These are phyloP conservation scores for Emergomyces pasteurianus DNA, from an alignment of 2,329 filamentous ascomycete genomes.

Conservation along the genomic window DNA sequence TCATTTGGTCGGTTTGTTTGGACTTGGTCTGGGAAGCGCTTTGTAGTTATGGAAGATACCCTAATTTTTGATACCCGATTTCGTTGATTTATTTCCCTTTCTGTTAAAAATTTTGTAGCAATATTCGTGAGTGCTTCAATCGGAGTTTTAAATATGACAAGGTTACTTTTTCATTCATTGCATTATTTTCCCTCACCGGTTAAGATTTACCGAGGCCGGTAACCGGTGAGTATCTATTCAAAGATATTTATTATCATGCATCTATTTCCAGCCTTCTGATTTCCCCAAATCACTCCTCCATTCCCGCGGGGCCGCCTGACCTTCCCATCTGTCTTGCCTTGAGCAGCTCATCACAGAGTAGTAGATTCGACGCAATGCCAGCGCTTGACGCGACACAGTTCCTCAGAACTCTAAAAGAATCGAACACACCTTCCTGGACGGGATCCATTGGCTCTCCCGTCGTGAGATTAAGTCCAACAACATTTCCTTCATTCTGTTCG, in stretches of 20 bases:
- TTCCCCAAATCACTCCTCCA: conserved; percentile 25
- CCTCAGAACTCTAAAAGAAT: conserved; percentile 87
- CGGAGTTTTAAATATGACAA: not conserved
- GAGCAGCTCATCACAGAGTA: conserved; percentile 92
- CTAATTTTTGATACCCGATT: not conserved
- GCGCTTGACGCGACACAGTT: conserved; percentile 91
- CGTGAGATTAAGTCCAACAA: conserved; percentile 74
- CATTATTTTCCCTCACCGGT: not conserved
- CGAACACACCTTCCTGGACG: conserved; percentile 80
- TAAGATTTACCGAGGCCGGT: not conserved
- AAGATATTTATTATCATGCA: not conserved
- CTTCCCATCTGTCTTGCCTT: conserved; percentile 90
- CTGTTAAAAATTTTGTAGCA: too few species aligned
- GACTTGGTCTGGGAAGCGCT: not conserved
- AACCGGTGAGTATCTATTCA: not conserved
- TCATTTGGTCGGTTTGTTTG: not conserved
- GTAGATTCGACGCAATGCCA: conserved; percentile 86
- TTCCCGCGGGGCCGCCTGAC: conserved; percentile 30
- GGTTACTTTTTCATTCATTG: not conserved
- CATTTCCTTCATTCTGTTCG: conserved; percentile 69
- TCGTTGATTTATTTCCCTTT: not conserved
- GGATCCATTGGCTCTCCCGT: conserved; percentile 94
- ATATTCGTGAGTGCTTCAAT: not conserved
- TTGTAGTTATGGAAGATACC: conserved; percentile 1
- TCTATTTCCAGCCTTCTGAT: not conserved